These are phyloP conservation scores for Cystobasidium ongulense DNA, from an alignment of 768 basidiomycete genomes.

Conservation along the genomic window DNA sequence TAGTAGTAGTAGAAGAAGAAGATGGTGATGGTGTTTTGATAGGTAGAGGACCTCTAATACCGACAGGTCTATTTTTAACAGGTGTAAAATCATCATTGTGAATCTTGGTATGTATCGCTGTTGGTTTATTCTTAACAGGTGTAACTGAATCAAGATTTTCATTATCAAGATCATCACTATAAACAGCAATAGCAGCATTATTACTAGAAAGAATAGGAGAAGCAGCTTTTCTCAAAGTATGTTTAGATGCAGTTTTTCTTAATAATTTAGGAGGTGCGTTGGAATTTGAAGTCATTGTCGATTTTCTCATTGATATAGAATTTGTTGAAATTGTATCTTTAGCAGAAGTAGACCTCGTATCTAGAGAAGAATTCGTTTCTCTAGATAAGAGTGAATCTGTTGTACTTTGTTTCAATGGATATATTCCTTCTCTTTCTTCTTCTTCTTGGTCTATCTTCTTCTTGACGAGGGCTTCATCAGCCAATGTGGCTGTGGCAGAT, in stretches of 20 bases:
- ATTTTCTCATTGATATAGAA: background rate
- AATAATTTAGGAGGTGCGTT: background rate
- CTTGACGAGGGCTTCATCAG: too few species aligned
- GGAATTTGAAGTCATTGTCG: background rate
- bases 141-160: background rate
- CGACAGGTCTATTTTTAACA: background rate
- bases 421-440: background rate
- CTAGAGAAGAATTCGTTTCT: background rate
- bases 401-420: background rate
- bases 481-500: too few species aligned
- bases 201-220: slow-evolving; percentile 11
- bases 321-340: background rate
- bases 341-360: background rate
- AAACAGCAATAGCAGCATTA: background rate
- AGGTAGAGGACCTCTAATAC: background rate
- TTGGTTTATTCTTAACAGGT: background rate
- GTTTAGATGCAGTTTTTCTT: slow-evolving; percentile 12
- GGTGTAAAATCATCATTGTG: background rate
- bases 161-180: background rate
- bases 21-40: background rate
- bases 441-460: too few species aligned
- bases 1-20: background rate
- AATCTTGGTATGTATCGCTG: background rate
- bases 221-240: slow-evolving; percentile 18
- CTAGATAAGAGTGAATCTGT: background rate